Base-by-base conservation (phyloP, 1,139 yeast genomes). In the Debaryomyces subglobosus region DNA sequence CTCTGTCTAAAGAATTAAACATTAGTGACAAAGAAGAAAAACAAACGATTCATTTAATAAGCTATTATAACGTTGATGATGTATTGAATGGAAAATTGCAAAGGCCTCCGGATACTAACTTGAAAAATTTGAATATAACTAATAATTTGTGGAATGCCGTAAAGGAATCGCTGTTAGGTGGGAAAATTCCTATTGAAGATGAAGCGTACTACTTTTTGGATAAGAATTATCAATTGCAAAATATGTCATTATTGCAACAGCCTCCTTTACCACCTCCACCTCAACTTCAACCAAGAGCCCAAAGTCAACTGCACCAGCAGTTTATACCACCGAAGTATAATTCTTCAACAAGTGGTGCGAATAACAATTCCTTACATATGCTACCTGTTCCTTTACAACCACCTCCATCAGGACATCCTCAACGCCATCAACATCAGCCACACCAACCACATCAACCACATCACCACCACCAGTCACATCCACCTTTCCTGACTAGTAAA, bases 11-110 rank as follows among this genome's bases (percentile, higher is more conserved):
- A 37, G 83, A 81, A 13, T 61, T 69, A 24, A 67, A 68, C 43
- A 47, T 68, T 21, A 65, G 63, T 8, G 60, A 59, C 32, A 59
- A 61, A 33, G 61, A 59, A 6, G 72, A 64, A 45, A 69, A 64
- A 45, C 77, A 72, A 57, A 84, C 89, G 0, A 79, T 87, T 49
- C 97, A 92, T 62, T 68, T 91, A 47, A 84, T 91, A 6, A 84
- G 92, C 16, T 91, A 91, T 65, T 91, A 89, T 61, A 75, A 79
- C 47, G 85, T 90, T 0, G 81, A 82, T 39, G 96, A 91, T 62
- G 94, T 89, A 3, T 62, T 82, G 45, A 71, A 72, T 38, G 84
- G 85, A 7, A 72, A 70, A 44, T 69, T 91, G 47, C 62, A 67
- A 2, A 72, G 85, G 33, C 97, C 97, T 0, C 72, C 82, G 6